These are phyloP conservation scores for Massospora cicadina DNA, from an alignment of 371 early-diverging fungal species.

Conservation along the genomic window DNA sequence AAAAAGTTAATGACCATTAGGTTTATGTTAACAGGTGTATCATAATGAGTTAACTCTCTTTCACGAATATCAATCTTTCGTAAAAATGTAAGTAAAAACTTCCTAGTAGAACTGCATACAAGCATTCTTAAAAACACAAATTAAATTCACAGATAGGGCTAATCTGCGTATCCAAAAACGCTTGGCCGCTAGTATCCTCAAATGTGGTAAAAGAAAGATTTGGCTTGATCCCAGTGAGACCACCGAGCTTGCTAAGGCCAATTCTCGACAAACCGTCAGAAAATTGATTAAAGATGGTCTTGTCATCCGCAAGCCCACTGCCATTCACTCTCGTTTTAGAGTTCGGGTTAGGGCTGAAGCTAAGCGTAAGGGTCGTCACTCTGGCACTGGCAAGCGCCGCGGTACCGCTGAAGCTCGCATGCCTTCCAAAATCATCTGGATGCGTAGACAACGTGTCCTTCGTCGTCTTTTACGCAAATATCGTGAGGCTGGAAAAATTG, in stretches of 20 bases:
- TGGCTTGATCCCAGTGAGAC: constrained; percentile 99
- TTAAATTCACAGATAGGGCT: constrained; percentile 30
- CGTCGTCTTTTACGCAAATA: constrained; percentile 96
- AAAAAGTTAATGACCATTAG: too few relatives aligned
- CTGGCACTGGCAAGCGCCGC: constrained; percentile 95
- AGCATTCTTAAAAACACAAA: neutral
- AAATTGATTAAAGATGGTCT: constrained; percentile 91
- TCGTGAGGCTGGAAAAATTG: constrained; percentile 95
- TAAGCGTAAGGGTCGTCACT: constrained; percentile 98
- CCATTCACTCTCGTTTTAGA: constrained; percentile 89
- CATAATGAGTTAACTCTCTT: too few relatives aligned
- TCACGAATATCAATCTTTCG: neutral
- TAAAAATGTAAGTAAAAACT: neutral
- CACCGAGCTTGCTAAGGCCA: constrained; percentile 90
- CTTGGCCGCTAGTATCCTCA: constrained; percentile 94
- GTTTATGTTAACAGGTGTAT: too few relatives aligned
- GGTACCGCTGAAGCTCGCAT: constrained; percentile 99
- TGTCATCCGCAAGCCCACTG: constrained; percentile 92
- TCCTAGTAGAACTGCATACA: neutral
- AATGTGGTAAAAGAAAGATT: constrained; percentile 97
- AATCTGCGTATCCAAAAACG: constrained; percentile 83
- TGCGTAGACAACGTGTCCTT: constrained; percentile 97
- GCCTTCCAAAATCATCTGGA: constrained; percentile 95
- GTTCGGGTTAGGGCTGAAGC: constrained; percentile 84
- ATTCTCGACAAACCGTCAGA: constrained; percentile 93